Evolutionary conservation across 345 rosid species (phyloP), one percentile per base, ranked within the genome.

Genomic region (Salix dunnii): DNA sequence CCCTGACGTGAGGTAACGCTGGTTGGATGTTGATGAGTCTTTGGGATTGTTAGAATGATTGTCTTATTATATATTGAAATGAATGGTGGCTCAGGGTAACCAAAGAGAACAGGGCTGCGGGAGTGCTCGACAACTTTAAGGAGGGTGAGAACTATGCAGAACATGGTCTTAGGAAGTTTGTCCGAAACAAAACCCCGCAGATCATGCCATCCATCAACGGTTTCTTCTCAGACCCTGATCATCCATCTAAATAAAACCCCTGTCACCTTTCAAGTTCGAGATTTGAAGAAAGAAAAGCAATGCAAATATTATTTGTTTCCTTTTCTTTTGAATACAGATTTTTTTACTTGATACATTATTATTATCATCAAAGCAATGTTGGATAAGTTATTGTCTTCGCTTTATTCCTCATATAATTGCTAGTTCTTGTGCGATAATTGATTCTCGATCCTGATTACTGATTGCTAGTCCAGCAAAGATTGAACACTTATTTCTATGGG

Each of bases 91-190:
- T 6, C n/a, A 82, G 84, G 81, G 84, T 77, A 64, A 58, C 69
- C 35, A 88, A 88, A 61, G 88, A 88, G 80, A 83, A 85, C 51
- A 88, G 91, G 73, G 76, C 85, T 4, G 89, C 91, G 5, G 93
- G 93, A 75, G 75, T 88, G 43, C 88, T 90, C 13, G 88, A 88
- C 0, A 88, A 87, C 84, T 83, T 78, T 63, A 88, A 48, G 14
- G 94, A 89, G 61, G 94, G 94, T 12, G 80, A 89, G 83, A 90
- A 61, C 71, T 90, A 90, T 78, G 67, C 77, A 69, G 87, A 89
- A 80, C 90, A 89, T 61, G 81, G 67, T 12, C 65, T 87, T 18
- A 86, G 92, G 86, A 89, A 79, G 83, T 90, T 31, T 42, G 82
- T 87, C 36, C 87, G 81, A 31, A 71, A 68, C 0, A 87, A 23